Base-by-base conservation (phyloP, 2,329 filamentous ascomycete species). In the Stemphylium vesicarium region DNA sequence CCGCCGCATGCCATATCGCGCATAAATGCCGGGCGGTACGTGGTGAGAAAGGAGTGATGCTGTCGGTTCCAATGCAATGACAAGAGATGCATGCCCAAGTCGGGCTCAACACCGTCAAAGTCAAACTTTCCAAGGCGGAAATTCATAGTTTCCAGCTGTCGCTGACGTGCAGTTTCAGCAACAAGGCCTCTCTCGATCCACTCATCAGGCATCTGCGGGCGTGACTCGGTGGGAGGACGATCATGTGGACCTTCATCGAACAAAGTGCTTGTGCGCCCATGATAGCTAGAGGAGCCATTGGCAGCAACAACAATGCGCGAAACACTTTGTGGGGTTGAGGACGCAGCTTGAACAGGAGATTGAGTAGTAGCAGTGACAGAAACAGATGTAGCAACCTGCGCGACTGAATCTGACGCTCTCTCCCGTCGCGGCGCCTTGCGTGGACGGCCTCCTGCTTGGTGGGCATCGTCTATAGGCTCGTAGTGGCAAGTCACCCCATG, bases 61-160 rank as follows among this genome's bases (percentile, higher is more conserved):
- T 84, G 81, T 4, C 82, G 78, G 60, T 81, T 84, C 80, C 81
- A 84, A 49, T 84, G 80, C 0, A 85, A 64, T 2, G 75, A 75
- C 0, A 85, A 69, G 4, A 85, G 65, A 45, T 84, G 80, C 72
- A 83, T 79, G 3, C 77, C 82, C 7, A 84, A 62, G 11, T 83
- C 79, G 0, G 81, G 78, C 29, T 82, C 78, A 1, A 85, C 77
- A 1, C 82, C 82, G 60, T 85, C 82, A 63, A 86, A 84, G 61
- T 85, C 82, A 3, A 84, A 75, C 48, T 78, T 78, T 1, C 75
- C 77, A 13, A 76, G 68, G 4, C 74, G 69, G 36, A 79, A 74
- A 56, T 84, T 80, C 50, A 83, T 69, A 0, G 75, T 73, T 51
- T 85, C 82, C 9, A 83, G 68, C 52, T 85, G 82, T 60, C 81